Percentiles rank a stretch among this genome's conserved stretches.
Conservation (phyloP, 495 filamentous ascomycete species). For the Penicillium taxi region DNA sequence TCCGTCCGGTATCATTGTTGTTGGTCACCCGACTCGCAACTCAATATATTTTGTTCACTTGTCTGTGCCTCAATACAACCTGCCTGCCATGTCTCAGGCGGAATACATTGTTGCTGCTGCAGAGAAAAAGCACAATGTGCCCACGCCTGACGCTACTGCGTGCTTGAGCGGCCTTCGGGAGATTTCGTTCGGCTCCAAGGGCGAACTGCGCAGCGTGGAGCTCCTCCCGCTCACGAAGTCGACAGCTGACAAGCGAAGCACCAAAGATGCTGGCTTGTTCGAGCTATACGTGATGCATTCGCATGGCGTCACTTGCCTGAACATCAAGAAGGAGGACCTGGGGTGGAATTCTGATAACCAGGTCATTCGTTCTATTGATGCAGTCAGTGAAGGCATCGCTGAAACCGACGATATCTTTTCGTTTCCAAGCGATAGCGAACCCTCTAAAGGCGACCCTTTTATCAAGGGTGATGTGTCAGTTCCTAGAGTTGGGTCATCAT, state of each 20-base stretch:
- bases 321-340: constrained; percentile 76
- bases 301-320: constrained; percentile 80
- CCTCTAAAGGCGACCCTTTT: constrained; percentile 44
- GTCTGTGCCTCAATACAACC: constrained; percentile 82
- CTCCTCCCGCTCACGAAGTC: constrained; percentile 59
- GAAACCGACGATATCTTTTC: constrained; percentile 44
- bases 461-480: constrained; percentile 46
- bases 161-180: constrained; percentile 93
- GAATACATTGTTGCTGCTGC: constrained; percentile 70
- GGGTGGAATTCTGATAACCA: constrained; percentile 86
- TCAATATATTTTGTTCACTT: constrained; percentile 95
- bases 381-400: constrained; percentile 51
- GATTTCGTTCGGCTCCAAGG: constrained; percentile 84
- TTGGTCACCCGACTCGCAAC: constrained; percentile 95
- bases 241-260: constrained; percentile 30
- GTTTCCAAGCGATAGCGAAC: constrained; percentile 31
- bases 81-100: constrained; percentile 74
- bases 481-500: too few species aligned
- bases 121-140: constrained; percentile 61
- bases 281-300: constrained; percentile 98
- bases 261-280: constrained; percentile 60
- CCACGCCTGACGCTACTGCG: constrained; percentile 83
- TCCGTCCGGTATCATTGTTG: constrained; percentile 77
- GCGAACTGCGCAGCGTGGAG: constrained; percentile 80
- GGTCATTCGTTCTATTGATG: constrained; percentile 62